Conservation (phyloP, 306 rosid species). For the Styphnolobium japonicum region DNA sequence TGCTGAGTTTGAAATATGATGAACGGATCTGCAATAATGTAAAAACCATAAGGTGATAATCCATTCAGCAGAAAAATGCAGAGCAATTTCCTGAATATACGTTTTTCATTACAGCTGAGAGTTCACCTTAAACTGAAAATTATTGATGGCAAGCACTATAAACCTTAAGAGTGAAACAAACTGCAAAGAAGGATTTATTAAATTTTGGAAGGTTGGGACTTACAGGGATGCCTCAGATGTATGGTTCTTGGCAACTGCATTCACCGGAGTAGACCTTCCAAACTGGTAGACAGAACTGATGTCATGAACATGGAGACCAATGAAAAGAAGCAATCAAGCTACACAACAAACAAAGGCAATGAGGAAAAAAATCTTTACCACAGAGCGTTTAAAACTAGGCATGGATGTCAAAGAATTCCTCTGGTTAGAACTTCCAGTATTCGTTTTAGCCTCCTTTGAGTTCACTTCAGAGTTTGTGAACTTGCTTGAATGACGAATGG, state of each 20-base stretch:
- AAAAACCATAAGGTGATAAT: conserved; percentile 8
- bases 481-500: conserved; percentile 41
- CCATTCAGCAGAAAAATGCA: not conserved
- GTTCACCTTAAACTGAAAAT: not conserved
- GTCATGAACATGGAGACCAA: conserved; percentile 15
- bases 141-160: not conserved
- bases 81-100: not conserved
- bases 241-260: conserved; percentile 35
- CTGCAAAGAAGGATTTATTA: not conserved
- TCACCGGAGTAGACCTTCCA: conserved; percentile 50
- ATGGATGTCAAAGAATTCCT: conserved; percentile 47
- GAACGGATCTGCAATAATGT: conserved; percentile 48
- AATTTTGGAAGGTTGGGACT: conserved; percentile 21
- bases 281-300: conserved; percentile 41
- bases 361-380: conserved; percentile 35
- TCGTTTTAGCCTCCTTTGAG: conserved; percentile 44
- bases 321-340: conserved; percentile 11
- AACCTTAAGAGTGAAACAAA: not conserved
- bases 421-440: conserved; percentile 26
- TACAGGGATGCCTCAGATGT: conserved; percentile 51
- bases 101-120: not conserved
- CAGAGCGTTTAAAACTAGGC: conserved; percentile 39
- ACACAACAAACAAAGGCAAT: not conserved
- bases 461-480: conserved; percentile 43
- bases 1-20: conserved; percentile 40